A percentile compares a stretch with the other conserved stretches of the same genome.
These are phyloP conservation scores for Heritiera littoralis DNA, from an alignment of 345 rosid genomes.

Conservation along the genomic window DNA sequence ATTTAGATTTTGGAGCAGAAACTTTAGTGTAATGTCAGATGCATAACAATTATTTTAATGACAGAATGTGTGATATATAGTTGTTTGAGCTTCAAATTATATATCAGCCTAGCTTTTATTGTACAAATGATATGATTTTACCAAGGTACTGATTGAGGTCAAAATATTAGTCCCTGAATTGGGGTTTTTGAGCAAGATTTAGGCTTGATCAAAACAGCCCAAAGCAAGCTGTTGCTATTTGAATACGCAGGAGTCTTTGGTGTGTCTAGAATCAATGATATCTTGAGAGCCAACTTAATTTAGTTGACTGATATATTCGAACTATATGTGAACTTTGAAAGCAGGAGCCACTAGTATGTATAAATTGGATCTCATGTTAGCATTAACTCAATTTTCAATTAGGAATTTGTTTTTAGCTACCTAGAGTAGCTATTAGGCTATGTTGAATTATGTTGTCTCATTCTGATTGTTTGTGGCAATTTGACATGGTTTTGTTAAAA, in stretches of 20 bases:
- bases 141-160: neutral
- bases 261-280: neutral
- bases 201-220: neutral
- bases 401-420: neutral
- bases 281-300: neutral
- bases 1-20: neutral
- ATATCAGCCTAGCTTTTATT: neutral
- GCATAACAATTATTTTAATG: neutral
- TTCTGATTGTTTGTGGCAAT: constrained; percentile 9
- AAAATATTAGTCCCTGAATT: neutral
- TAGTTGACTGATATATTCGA: neutral
- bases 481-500: neutral
- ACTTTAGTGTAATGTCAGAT: neutral
- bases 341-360: neutral
- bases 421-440: neutral
- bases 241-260: neutral
- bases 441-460: neutral
- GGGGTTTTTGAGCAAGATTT: neutral
- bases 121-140: neutral
- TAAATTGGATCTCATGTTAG: neutral
- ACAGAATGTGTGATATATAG: neutral
- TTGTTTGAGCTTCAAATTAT: neutral
- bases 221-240: neutral
- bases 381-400: neutral
- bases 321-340: neutral